Evolutionary conservation across 2,329 filamentous ascomycete genomes (phyloP).

Genomic region (Paraconiothyrium brasiliense): DNA sequence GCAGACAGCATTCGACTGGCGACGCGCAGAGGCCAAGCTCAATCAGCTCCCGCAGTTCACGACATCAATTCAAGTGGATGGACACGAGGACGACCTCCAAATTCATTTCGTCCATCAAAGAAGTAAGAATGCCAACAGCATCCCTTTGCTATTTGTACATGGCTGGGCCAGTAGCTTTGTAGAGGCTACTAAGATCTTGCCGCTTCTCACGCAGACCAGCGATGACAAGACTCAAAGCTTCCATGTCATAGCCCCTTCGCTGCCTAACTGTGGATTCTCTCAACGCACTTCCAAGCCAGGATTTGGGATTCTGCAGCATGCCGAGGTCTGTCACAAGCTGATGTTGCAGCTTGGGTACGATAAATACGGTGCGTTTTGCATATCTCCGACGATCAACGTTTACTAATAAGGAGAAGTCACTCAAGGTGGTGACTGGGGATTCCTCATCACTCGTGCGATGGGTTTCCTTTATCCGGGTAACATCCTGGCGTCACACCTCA

Average conservation of each 20-base stretch:
- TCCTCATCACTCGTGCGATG: slow-evolving; percentile 13
- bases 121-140: slow-evolving; percentile 60
- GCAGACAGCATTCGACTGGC: slow-evolving; percentile 68
- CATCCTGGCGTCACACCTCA: slow-evolving; percentile 17
- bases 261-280: slow-evolving; percentile 61
- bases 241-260: slow-evolving; percentile 62
- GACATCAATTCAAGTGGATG: slow-evolving; percentile 62
- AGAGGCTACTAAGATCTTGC: slow-evolving; percentile 70
- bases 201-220: slow-evolving; percentile 44
- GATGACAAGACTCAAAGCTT: slow-evolving; percentile 57
- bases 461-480: neutral
- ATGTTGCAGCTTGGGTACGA: slow-evolving; percentile 74
- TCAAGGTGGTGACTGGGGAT: neutral
- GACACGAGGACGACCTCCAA: slow-evolving; percentile 51
- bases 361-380: slow-evolving; percentile 51
- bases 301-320: slow-evolving; percentile 69
- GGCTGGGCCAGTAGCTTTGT: slow-evolving; percentile 76
- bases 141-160: slow-evolving; percentile 73
- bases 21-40: slow-evolving; percentile 64
- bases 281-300: slow-evolving; percentile 40
- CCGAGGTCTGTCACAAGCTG: slow-evolving; percentile 71
- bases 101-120: slow-evolving; percentile 72
- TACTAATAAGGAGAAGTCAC: no score
- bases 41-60: slow-evolving; percentile 70
- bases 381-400: no score